Conservation (phyloP, 768 basidiomycete species). For the Lactarius trivialis region DNA sequence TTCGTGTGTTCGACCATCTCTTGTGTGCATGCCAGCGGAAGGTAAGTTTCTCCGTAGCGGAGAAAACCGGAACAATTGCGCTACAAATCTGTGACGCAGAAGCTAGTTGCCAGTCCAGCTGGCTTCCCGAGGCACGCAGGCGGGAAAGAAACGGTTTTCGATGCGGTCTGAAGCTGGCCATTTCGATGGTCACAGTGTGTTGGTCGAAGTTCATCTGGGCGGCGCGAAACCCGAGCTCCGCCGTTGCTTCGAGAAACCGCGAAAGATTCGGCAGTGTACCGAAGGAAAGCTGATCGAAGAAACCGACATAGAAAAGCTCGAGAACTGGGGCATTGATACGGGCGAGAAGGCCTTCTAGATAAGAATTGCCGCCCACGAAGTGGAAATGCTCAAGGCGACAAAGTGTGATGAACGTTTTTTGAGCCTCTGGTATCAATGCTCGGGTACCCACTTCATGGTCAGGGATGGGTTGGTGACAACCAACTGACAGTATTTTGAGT, state of each 20-base stretch:
- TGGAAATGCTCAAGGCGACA: background rate
- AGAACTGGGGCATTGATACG: constrained; percentile 1
- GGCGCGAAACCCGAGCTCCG: background rate
- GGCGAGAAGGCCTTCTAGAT: background rate
- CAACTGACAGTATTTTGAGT: background rate
- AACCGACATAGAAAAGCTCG: background rate
- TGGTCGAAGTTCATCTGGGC: background rate
- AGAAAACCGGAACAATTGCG: background rate
- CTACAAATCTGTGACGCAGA: background rate
- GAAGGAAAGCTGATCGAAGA: constrained; percentile 1
- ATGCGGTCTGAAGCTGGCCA: background rate
- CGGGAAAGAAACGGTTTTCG: background rate
- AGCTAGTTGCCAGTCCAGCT: background rate
- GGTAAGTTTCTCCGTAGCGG: background rate
- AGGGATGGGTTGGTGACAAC: background rate
- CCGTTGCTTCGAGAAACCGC: background rate
- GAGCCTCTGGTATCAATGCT: background rate
- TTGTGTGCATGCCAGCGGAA: background rate
- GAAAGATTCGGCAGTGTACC: background rate
- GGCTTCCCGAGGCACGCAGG: background rate
- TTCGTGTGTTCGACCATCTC: background rate
- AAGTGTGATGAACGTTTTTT: background rate
- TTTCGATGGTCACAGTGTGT: background rate
- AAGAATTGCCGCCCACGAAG: background rate
- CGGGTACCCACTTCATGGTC: background rate